Conservation (phyloP, 805 yeast genomes). For the Komagataella ulmi region DNA sequence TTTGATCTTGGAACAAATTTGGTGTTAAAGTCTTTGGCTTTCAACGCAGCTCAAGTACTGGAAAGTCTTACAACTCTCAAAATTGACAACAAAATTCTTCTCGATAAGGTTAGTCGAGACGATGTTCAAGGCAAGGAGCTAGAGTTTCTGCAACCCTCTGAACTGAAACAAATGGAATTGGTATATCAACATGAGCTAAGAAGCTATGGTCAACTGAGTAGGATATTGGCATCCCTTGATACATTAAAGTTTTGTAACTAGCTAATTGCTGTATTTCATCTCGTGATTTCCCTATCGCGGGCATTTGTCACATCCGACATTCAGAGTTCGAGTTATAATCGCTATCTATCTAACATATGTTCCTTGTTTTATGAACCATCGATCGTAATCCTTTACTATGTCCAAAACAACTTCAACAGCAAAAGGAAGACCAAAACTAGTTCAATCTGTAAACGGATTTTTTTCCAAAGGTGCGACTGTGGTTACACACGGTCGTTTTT, state of each 20-base stretch:
- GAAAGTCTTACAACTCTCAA: conserved; percentile 38
- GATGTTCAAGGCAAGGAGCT: conserved; percentile 80
- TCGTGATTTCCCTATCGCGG: neutral
- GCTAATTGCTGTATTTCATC: neutral
- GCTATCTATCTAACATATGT: neutral
- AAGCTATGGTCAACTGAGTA: conserved; percentile 36
- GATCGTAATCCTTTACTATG: neutral
- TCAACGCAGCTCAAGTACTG: conserved; percentile 38
- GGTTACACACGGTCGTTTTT: neutral
- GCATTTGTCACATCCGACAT: neutral
- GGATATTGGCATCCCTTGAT: conserved; percentile 46
- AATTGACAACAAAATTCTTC: conserved; percentile 45
- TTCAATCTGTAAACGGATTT: neutral
- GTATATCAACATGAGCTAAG: conserved; percentile 45
- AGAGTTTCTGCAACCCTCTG: conserved; percentile 61
- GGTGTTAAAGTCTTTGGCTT: conserved; percentile 28
- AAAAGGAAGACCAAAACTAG: neutral
- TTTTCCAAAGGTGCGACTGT: neutral
- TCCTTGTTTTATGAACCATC: neutral
- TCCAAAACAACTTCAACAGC: neutral
- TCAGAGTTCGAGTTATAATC: neutral
- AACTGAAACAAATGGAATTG: conserved; percentile 54
- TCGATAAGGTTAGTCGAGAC: conserved; percentile 76
- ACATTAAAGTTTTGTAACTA: conserved; percentile 25
- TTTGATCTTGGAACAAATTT: conserved; percentile 19